A percentile compares a stretch with the other conserved stretches of the same genome.
Conservation (phyloP, 768 basidiomycete species). For the Termitomyces sp. region DNA sequence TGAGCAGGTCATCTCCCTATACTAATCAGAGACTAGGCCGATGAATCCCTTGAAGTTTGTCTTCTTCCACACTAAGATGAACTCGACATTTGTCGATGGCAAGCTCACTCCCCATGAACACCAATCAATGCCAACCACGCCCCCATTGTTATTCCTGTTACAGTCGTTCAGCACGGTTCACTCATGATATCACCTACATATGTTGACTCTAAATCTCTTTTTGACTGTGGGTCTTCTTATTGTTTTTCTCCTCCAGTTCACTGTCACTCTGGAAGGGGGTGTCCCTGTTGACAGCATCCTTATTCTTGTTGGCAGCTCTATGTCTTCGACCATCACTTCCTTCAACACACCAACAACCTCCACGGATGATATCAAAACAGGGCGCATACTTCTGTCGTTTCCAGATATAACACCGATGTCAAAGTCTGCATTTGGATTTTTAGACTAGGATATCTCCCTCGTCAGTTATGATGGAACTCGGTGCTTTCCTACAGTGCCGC, state of each 20-base stretch:
- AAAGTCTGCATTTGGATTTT: too few relatives aligned
- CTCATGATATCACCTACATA: constrained; percentile 45
- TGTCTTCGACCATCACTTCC: neutral
- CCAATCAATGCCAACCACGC: too few relatives aligned
- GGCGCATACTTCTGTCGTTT: too few relatives aligned
- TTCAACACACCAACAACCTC: neutral
- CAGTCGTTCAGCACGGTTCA: constrained; percentile 49
- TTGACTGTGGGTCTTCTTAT: neutral
- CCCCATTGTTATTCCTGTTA: constrained; percentile 40
- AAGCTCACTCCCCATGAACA: constrained; percentile 39
- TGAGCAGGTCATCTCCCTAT: constrained; percentile 22
- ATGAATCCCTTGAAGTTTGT: constrained; percentile 50
- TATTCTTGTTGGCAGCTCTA: constrained; percentile 18
- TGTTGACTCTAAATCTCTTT: constrained; percentile 14
- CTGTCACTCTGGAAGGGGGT: constrained; percentile 30
- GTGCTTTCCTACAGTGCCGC: too few relatives aligned
- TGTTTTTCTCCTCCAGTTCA: constrained; percentile 21
- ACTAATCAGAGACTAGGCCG: constrained; percentile 32
- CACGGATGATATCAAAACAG: too few relatives aligned
- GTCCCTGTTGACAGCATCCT: constrained; percentile 5
- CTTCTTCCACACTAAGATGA: constrained; percentile 66
- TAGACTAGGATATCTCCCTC: too few relatives aligned
- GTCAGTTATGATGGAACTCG: too few relatives aligned
- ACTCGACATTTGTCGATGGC: constrained; percentile 46
- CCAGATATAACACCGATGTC: too few relatives aligned